Percentiles rank a stretch among this genome's conserved stretches.
These are phyloP conservation scores for Pelargonium fulgidum DNA, from an alignment of 441 rosid genomes.

Conservation along the genomic window DNA sequence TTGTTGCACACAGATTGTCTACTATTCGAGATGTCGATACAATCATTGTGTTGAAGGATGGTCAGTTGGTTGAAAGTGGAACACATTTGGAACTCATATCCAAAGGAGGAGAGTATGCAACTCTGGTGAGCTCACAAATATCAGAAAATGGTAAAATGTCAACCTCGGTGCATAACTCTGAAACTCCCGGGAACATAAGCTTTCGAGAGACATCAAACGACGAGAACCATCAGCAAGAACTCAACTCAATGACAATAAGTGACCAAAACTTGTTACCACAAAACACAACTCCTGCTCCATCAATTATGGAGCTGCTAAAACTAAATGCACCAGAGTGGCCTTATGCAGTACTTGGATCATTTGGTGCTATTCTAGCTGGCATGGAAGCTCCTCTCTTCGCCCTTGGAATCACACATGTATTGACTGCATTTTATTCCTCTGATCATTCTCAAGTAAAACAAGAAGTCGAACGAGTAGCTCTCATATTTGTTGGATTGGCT, in stretches of 20 bases:
- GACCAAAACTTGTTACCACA: constrained; percentile 28
- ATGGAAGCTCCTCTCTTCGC: constrained; percentile 57
- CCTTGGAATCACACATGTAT: constrained; percentile 40
- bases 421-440: constrained; percentile 39
- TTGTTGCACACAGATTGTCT: constrained; percentile 54
- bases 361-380: constrained; percentile 63
- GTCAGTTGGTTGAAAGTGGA: constrained; percentile 55
- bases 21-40: constrained; percentile 40
- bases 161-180: constrained; percentile 33
- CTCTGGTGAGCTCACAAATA: constrained; percentile 47
- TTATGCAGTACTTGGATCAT: constrained; percentile 41
- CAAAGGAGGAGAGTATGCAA: constrained; percentile 41
- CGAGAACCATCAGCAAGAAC: constrained; percentile 21
- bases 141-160: constrained; percentile 32
- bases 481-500: constrained; percentile 45
- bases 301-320: constrained; percentile 51
- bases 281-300: constrained; percentile 37
- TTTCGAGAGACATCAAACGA: constrained; percentile 30
- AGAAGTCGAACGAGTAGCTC: constrained; percentile 38
- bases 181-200: constrained; percentile 33
- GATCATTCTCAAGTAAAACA: constrained; percentile 42
- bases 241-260: constrained; percentile 15
- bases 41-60: constrained; percentile 46
- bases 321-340: constrained; percentile 51
- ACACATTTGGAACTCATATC: constrained; percentile 43